phyloP scores from a whole-genome alignment of 495 filamentous ascomycete species.

The Podospora didyma region DNA sequence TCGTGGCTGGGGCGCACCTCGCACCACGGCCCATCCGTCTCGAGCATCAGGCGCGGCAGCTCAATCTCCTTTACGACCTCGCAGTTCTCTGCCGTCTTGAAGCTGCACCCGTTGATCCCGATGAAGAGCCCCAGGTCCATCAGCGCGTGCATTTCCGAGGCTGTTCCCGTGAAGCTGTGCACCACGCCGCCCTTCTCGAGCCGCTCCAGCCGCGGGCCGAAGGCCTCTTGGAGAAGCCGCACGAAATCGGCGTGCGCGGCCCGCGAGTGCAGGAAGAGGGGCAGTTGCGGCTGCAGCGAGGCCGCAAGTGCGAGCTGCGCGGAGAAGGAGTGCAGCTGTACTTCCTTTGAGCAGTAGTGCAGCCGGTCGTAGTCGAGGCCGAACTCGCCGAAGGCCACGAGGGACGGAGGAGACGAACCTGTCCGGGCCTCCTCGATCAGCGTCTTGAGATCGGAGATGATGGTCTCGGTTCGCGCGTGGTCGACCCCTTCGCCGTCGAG shows the following conservation, averaged over 20 bases:
- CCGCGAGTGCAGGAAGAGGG: slow-evolving; percentile 85
- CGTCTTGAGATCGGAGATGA: slow-evolving; percentile 57
- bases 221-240: slow-evolving; percentile 46
- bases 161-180: slow-evolving; percentile 85
- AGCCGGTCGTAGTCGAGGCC: slow-evolving; percentile 94
- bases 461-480: slow-evolving; percentile 26
- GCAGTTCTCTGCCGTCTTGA: slow-evolving; percentile 88
- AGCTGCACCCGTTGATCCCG: slow-evolving; percentile 84
- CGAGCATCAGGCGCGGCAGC: slow-evolving; percentile 73
- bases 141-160: slow-evolving; percentile 74
- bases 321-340: slow-evolving; percentile 81
- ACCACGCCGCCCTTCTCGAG: slow-evolving; percentile 75
- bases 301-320: slow-evolving; percentile 70
- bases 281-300: slow-evolving; percentile 65
- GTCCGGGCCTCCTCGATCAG: slow-evolving; percentile 45
- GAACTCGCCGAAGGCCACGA: slow-evolving; percentile 89
- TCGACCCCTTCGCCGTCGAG: slow-evolving; percentile 38
- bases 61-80: slow-evolving; percentile 73
- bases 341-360: slow-evolving; percentile 67
- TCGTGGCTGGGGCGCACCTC: slow-evolving; percentile 64
- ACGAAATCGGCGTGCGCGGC: slow-evolving; percentile 83
- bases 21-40: slow-evolving; percentile 94
- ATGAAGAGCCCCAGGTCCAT: slow-evolving; percentile 75
- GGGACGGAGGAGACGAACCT: slow-evolving; percentile 29
- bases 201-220: slow-evolving; percentile 42